Evolutionary conservation across 2,329 filamentous ascomycete species (phyloP), one percentile per base, ranked within the genome.

Genomic region (Periglandula ipomoeae): DNA sequence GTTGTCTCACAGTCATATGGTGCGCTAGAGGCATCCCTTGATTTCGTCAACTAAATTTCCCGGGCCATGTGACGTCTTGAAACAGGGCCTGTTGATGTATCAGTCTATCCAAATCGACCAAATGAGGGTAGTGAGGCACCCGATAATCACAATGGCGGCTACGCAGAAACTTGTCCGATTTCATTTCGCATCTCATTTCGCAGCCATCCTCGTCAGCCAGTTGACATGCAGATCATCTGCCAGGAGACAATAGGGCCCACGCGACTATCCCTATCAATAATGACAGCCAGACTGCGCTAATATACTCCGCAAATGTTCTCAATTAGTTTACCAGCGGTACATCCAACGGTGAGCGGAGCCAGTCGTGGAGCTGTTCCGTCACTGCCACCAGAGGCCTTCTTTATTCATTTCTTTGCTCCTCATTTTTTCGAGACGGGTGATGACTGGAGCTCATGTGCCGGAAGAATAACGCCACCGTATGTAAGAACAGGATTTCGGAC

Each of bases 161-260:
- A 5, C 26, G 19, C 37, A 24, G 37, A 39, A n/a, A n/a, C 19
- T 35, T 26, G 30, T 19, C 43, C 43, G 44, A 51, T 48, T 43
- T 48, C 50, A 51, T 53, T 51, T 55, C 47, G 44, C 49, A 24
- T 47, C 50, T 54, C 49, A 54, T 56, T 55, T 54, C 50, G 49
- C 37, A 27, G 38, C 34, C 38, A 41, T 26, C 38, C 42, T 43
- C 43, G 32, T 50, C 48, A 43, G 30, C 32, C 34, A 44, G 39
- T 53, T 46, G 43, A 44, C 38, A 49, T 47, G 47, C 47, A 50
- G 47, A 47, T 52, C 50, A 50, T 47, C 46, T 32, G 24, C 42
- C 37, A 30, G 20, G 43, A 46, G n/a, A 23, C 22, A n/a, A 26
- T 45, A 23, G 30, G 42, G 37, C 37, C 30, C 46, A 37, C 17